Percentiles rank a stretch among this genome's conserved stretches.
Conservation (phyloP, 202 grass and related monocot genomes). For the Setaria viridis region DNA sequence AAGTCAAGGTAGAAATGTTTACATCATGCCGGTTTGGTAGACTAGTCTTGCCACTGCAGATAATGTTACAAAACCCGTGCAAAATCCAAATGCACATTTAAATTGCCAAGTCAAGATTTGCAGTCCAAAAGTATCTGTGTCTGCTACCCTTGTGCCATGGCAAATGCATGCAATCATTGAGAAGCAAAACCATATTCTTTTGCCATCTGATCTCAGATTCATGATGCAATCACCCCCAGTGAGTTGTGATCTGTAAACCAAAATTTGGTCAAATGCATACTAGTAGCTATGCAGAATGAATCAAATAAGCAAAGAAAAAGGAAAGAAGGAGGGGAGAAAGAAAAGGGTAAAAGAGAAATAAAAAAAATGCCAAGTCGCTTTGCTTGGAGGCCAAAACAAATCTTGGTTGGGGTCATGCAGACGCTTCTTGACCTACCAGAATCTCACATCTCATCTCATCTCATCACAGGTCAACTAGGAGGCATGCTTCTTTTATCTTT, state of each 20-base stretch:
- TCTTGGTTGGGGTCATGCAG: slow-evolving; percentile 45
- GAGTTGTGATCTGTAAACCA: not conserved
- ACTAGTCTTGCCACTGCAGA: slow-evolving; percentile 7
- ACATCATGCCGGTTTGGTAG: slow-evolving; percentile 20
- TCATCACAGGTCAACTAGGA: slow-evolving; percentile 56
- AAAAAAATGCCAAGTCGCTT: slow-evolving; percentile 33
- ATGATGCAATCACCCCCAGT: slow-evolving; percentile 34
- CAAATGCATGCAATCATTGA: slow-evolving; percentile 26
- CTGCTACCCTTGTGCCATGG: not conserved
- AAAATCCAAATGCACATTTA: slow-evolving; percentile 33
- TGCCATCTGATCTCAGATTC: slow-evolving; percentile 31
- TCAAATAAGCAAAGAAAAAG: slow-evolving; percentile 23
- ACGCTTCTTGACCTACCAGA: slow-evolving; percentile 50
- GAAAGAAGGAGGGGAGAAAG: slow-evolving; percentile 3
- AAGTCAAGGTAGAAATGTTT: slow-evolving; percentile 33
- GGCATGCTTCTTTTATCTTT: slow-evolving; percentile 42
- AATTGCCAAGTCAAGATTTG: slow-evolving; percentile 39
- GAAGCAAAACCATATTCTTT: slow-evolving; percentile 16
- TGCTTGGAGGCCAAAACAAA: slow-evolving; percentile 30
- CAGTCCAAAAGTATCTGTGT: not conserved
- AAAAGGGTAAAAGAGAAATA: slow-evolving; percentile 22
- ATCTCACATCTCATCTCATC: slow-evolving; percentile 33
- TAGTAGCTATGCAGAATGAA: slow-evolving; percentile 22
- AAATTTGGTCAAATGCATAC: slow-evolving; percentile 12
- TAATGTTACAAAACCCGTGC: not conserved